These are phyloP conservation scores for Lodderomyces orthopsilosis DNA, from an alignment of 1,139 yeast species.

Conservation along the genomic window DNA sequence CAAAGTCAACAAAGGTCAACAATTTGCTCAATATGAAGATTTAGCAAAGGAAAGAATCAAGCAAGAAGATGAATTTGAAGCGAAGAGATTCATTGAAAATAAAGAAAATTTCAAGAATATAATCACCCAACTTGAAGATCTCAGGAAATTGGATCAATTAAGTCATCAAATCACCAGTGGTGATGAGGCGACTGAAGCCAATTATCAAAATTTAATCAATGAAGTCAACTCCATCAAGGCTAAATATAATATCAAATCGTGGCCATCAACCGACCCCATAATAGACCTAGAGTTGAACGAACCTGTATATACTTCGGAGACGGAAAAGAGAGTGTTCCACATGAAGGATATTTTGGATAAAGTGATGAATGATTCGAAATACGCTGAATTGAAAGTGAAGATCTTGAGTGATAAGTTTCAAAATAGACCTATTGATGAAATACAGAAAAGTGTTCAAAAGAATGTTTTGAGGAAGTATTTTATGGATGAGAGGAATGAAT, in stretches of 20 bases:
- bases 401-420: constrained; percentile 28
- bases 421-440: constrained; percentile 21
- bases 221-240: constrained; percentile 48
- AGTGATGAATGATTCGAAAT: constrained; percentile 29
- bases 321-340: constrained; percentile 29
- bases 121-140: constrained; percentile 46
- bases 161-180: constrained; percentile 30
- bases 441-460: constrained; percentile 31
- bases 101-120: constrained; percentile 38
- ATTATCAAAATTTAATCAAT: constrained; percentile 35
- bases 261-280: constrained; percentile 53
- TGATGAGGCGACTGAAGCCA: constrained; percentile 20
- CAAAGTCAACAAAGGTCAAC: constrained; percentile 85
- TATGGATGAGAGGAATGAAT: constrained; percentile 35
- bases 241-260: constrained; percentile 55
- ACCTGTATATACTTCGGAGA: constrained; percentile 14
- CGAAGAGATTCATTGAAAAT: constrained; percentile 47
- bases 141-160: constrained; percentile 44
- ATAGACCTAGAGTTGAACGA: constrained; percentile 30
- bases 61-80: constrained; percentile 55
- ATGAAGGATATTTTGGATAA: constrained; percentile 34
- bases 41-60: constrained; percentile 68
- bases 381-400: constrained; percentile 21
- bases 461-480: constrained; percentile 43
- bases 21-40: constrained; percentile 75